phyloP scores from a whole-genome alignment of 148 eudicot genomes.

The Rhododendron griersonianum region DNA sequence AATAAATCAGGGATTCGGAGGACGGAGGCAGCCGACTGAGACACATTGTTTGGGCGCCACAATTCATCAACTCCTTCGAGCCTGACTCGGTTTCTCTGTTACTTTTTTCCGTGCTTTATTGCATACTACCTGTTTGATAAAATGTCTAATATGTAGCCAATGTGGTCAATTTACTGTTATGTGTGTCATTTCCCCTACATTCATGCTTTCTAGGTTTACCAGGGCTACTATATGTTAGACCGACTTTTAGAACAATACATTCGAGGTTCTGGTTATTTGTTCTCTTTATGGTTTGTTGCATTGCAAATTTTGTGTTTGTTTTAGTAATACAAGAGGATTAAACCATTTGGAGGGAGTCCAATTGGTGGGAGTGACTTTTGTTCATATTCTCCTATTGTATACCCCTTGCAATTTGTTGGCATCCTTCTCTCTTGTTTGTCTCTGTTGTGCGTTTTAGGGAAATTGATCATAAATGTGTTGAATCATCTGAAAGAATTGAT shows the following conservation, averaged over 20 bases:
- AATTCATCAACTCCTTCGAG: not conserved
- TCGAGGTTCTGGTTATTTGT: not conserved
- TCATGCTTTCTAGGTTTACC: slow-evolving; percentile 49
- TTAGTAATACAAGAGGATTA: not conserved
- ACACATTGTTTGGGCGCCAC: not conserved
- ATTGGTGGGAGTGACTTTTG: not conserved
- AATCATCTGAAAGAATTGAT: not conserved
- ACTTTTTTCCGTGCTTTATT: not conserved
- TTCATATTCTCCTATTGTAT: not conserved
- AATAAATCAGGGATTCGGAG: not conserved
- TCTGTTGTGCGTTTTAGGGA: not conserved
- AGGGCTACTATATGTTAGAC: slow-evolving; percentile 30
- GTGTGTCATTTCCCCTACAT: not conserved
- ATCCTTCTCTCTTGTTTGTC: not conserved
- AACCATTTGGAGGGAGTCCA: not conserved
- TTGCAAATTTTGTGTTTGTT: not conserved
- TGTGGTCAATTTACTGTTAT: not conserved
- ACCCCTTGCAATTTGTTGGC: not conserved
- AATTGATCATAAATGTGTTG: not conserved
- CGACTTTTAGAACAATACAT: not conserved
- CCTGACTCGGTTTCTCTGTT: not conserved
- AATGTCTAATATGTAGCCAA: not conserved
- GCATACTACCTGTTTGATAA: not conserved
- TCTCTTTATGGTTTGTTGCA: not conserved
- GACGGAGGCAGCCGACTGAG: not conserved